Evolutionary conservation across 192 early-diverging fungal species (phyloP), one percentile per base, ranked within the genome.

Genomic region (Anaeromyces robustus): DNA sequence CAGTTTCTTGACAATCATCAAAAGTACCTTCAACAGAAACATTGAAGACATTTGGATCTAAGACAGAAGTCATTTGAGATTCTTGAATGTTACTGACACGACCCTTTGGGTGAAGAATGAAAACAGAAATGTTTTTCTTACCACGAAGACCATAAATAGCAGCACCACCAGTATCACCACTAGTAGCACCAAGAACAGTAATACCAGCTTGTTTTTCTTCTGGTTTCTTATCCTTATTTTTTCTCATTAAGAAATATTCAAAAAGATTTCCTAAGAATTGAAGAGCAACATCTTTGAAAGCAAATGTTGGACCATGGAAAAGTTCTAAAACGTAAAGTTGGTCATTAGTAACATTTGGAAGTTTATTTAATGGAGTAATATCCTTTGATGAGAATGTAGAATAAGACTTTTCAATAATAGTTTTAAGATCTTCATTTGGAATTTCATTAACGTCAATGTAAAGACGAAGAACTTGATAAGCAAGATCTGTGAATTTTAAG

Each of bases 201-300:
- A 96, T 84, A 81, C 85, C 78, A 28, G 22, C 78, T 34, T 79
- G 59, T 30, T 80, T 26, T 19, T 37, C 81, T 3, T 78, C 81
- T 4, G 84, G 83, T 80, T 93, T 93, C 80, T 88, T 87, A 83
- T 87, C 82, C 34, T 79, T 77, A 19, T 79, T 77, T 22, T 86
- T 87, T 30, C 95, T 91, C 81, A 90, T 90, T 43, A 99, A 91
- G 86, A 99, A 97, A 88, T 94, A 99, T 88, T 99, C 96, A 83
- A 99, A 99, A 85, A 98, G 86, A 89, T 99, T 98, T 31, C 97
- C 97, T 30, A 97, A 86, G 82, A 96, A 94, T 88, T 99, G 97
- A 82, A 98, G 87, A 12, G 96, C 97, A 78, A 98, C 96, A 82
- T 99, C 97, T 86, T 99, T 99, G 89, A 99, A 99, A 14, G 96